These are phyloP conservation scores for Blastobotrys persicus DNA, from an alignment of 1,139 yeast species.

Conservation along the genomic window DNA sequence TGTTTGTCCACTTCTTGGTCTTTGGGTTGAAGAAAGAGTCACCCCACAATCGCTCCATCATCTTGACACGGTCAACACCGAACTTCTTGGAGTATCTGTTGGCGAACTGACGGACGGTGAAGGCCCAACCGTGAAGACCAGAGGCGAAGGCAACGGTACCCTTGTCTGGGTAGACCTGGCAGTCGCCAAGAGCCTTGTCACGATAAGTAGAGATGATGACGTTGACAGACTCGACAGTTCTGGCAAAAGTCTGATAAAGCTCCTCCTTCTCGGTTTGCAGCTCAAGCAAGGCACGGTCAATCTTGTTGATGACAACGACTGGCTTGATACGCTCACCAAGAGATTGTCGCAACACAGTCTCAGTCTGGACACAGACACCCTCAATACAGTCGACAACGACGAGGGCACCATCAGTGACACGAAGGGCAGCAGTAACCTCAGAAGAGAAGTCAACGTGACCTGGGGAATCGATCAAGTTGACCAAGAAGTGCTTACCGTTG, in stretches of 20 bases:
- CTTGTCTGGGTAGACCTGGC: slow-evolving; percentile 97
- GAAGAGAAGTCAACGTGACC: slow-evolving; percentile 99
- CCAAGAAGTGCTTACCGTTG: slow-evolving; percentile 90
- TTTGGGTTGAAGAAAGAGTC: slow-evolving; percentile 99
- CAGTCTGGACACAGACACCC: slow-evolving; percentile 99
- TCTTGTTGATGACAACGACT: slow-evolving; percentile 97
- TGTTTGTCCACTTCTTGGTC: slow-evolving; percentile 99
- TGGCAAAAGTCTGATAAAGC: slow-evolving; percentile 94
- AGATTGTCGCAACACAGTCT: slow-evolving; percentile 99
- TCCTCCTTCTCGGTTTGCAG: slow-evolving; percentile 99
- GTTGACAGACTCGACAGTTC: slow-evolving; percentile 99
- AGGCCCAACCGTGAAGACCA: slow-evolving; percentile 99
- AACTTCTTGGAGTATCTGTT: slow-evolving; percentile 97
- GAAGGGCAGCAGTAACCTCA: slow-evolving; percentile 99
- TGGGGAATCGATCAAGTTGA: slow-evolving; percentile 98
- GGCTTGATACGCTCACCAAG: slow-evolving; percentile 99
- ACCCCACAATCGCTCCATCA: slow-evolving; percentile 99
- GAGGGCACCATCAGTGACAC: slow-evolving; percentile 99
- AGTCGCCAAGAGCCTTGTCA: slow-evolving; percentile 90
- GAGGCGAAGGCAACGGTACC: slow-evolving; percentile 99
- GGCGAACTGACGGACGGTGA: slow-evolving; percentile 99
- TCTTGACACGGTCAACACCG: slow-evolving; percentile 97
- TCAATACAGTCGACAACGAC: slow-evolving; percentile 99
- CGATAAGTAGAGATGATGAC: slow-evolving; percentile 95
- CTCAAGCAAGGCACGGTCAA: slow-evolving; percentile 98